Percentiles rank a stretch among this genome's conserved stretches.
These are phyloP conservation scores for Hymenoscyphus repandus DNA, from an alignment of 2,329 filamentous ascomycete genomes.

Conservation along the genomic window DNA sequence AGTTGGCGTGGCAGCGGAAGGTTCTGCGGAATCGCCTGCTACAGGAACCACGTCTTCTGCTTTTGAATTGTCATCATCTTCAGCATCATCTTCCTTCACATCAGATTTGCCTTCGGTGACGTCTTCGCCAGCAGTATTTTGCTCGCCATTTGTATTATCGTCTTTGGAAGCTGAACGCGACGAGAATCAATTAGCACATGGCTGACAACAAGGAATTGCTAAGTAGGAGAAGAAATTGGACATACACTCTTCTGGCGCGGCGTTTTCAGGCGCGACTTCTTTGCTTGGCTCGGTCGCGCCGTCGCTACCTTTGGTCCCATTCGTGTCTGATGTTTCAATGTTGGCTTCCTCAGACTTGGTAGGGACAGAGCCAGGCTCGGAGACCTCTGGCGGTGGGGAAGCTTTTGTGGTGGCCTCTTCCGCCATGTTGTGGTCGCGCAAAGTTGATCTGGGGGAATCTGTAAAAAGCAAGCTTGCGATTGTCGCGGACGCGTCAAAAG, in stretches of 20 bases:
- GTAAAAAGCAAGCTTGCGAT: constrained; percentile 6
- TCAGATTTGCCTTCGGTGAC: constrained; percentile 23
- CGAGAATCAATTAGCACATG: constrained; percentile 16
- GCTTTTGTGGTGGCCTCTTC: constrained; percentile 14
- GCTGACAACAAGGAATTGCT: not conserved
- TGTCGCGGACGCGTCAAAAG: constrained; percentile 2
- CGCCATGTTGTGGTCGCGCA: constrained; percentile 27
- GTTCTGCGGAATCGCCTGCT: constrained; percentile 27
- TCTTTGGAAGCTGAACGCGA: constrained; percentile 19
- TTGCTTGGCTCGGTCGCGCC: constrained; percentile 13
- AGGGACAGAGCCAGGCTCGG: constrained; percentile 16
- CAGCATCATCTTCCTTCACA: constrained; percentile 28
- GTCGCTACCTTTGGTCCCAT: constrained; percentile 16
- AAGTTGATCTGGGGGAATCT: not conserved
- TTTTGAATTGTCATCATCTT: constrained; percentile 16
- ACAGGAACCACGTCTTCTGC: constrained; percentile 26
- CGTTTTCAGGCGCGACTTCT: constrained; percentile 25
- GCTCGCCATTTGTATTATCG: constrained; percentile 20
- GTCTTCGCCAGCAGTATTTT: constrained; percentile 14
- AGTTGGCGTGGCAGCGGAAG: constrained; percentile 32
- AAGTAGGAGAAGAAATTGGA: constrained; percentile 7
- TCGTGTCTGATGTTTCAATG: constrained; percentile 13
- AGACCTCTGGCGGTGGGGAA: constrained; percentile 12
- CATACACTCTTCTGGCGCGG: constrained; percentile 18
- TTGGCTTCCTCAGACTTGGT: not conserved